Evolutionary conservation across 768 basidiomycete species (phyloP), one percentile per base, ranked within the genome.

Genomic region (Psilocybe tampanensis): DNA sequence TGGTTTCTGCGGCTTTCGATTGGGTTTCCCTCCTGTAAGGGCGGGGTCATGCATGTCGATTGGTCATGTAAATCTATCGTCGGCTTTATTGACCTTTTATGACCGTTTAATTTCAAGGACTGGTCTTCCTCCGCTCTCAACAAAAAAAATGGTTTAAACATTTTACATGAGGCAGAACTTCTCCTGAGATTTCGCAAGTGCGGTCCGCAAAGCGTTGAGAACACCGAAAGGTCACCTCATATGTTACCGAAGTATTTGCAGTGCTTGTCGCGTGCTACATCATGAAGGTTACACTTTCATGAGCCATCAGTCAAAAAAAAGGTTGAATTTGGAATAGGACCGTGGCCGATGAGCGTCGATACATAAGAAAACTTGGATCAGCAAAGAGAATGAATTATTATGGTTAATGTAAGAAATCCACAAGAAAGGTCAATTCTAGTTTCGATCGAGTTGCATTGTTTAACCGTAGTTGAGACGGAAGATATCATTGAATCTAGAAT

Each of bases 401-500:
- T 36, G 55, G 54, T 59, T 58, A 58, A 63, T 64, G 60, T 63
- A 61, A 49, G 47, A 54, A 45, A 60, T 61, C 56, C 61, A 61
- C 39, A 45, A 49, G 59, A 58, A 64, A 68, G 61, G 60, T 57
- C 47, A 52, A 44, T 32, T 49, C 32, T 47, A 42, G 55, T 42
- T 44, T 42, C 45, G 44, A 32, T 33, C 54, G 23, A 56, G 49
- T 59, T 50, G 26, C 26, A 26, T 17, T 36, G 44, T 47, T 67
- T 60, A 73, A 62, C 84, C 89, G 68, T 85, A 83, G 77, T 92
- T 92, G 73, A 94, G 87, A 60, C 92, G 90, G 90, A 97, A 95
- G 59, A 95, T 86, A 70, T 95, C 92, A 72, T 96, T 96, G 68
- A 81, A 76, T 54, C 92, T 93, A 61, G 13, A 18, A 4, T 1